Evolutionary conservation across 2,329 filamentous ascomycete species (phyloP), one percentile per base, ranked within the genome.

Genomic region (Phoma herbarum): DNA sequence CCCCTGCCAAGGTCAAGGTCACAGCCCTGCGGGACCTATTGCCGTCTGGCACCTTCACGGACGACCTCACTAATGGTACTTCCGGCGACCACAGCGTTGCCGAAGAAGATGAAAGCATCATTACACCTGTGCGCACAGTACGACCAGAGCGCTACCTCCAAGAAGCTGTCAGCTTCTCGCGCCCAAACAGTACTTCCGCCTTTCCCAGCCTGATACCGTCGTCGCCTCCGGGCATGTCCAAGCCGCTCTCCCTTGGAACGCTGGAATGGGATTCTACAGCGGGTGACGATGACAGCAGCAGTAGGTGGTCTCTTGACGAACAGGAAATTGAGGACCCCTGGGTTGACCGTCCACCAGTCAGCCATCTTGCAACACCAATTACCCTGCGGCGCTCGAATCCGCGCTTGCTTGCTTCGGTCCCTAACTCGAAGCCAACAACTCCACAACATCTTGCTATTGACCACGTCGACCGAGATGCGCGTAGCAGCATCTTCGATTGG

Each of bases 401-500:
- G 37, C 71, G 64, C 51, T 61, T 74, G 23, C 59, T 75, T 52
- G 63, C 66, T 60, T 62, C 71, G 6, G 69, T 63, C 31, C 71
- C 76, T 25, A 73, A 67, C 37, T 78, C 79, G 7, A 74, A 74
- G 67, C 66, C 69, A 49, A 69, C 75, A 9, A 79, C 78, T 31
- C 77, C 78, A 54, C 73, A 76, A 46, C 75, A 77, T 52, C 68
- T 75, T 51, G 67, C 65, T 47, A 63, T 69, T 48, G 74, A 77
- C 33, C 64, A 76, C 67, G 60, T 70, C 62, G 77, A 83, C 60
- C 75, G 71, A 62, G 79, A 77, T 58, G 77, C 76, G 44, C 83
- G 80, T 60, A 90, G 89, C 74, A 93, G 85, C 65, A 80, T 93
- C 3, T 93, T 93, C 67, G 90, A 93, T 74, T 92, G 90, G 90